Evolutionary conservation across 2,329 filamentous ascomycete genomes (phyloP), one percentile per base, ranked within the genome.

Genomic region (Venturia effusa): DNA sequence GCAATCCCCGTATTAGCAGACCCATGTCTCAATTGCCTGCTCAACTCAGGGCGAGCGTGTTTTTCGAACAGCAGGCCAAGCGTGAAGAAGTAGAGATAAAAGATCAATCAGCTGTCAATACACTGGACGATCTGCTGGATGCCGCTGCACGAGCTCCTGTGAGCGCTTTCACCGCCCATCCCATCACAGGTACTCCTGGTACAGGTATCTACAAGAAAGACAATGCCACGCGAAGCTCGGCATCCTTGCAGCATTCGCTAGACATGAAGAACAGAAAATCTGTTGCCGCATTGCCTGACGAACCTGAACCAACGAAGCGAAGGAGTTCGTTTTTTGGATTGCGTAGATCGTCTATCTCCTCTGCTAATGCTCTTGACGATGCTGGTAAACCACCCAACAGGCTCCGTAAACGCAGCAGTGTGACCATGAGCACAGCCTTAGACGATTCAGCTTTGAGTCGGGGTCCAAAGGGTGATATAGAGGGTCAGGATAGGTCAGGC

Each of bases 41-140:
- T 0, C 91, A 96, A 69, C 81, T 97, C 41, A 85, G 93, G 66
- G 94, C 94, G n/a, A 96, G 88, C 69, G 85, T 89, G 34, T 97
- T 90, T 76, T 97, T 97, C 70, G 92, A 97, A 65, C 78, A 79
- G 4, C 88, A 88, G 0, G 79, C 83, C 1, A 72, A 82, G 8
- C 69, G 77, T 1, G 78, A 85, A 55, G 79, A 86, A 60, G 76
- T 86, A 45, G 75, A 84, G 45, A 75, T 85, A 51, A 81, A 83
- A 73, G 86, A 89, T 65, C 88, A 90, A 22, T 97, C 94, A 32
- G 92, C 93, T 13, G 90, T 92, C 72, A 88, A 85, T 51, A 96
- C 93, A 0, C 82, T 99, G 8, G 92, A 99, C 68, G 92, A 86
- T 72, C 95, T 99, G 62, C 82, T 99, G 8, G 89, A 96, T 71